A percentile compares a stretch with the other conserved stretches of the same genome.
These are phyloP conservation scores for Skeletonema marinoi DNA, from an alignment of 108 stramenopile species.

Conservation along the genomic window DNA sequence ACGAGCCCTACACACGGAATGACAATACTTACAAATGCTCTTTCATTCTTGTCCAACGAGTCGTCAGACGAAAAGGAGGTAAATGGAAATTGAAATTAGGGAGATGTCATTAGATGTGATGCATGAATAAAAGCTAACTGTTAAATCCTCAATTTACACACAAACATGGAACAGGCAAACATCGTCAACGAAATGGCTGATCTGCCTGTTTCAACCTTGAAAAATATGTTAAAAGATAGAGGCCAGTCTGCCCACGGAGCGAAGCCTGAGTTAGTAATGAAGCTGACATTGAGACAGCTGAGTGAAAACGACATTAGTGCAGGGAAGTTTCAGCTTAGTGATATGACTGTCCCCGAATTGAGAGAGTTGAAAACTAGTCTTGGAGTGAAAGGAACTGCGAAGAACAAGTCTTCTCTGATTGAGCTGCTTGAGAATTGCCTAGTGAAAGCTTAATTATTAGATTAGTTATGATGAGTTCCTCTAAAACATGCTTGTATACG, in stretches of 20 bases:
- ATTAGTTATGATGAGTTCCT: background rate
- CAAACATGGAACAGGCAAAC: slow-evolving; percentile 14
- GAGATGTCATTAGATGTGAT: background rate
- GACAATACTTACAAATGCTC: slow-evolving; percentile 81
- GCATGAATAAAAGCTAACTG: background rate
- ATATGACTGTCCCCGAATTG: slow-evolving; percentile 37
- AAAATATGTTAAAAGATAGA: slow-evolving; percentile 18
- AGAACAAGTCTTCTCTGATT: slow-evolving; percentile 13
- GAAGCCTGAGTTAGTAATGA: slow-evolving; percentile 60
- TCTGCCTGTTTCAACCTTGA: slow-evolving; percentile 32
- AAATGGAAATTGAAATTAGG: slow-evolving; percentile 11
- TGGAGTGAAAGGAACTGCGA: slow-evolving; percentile 30
- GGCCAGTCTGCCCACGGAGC: slow-evolving; percentile 48
- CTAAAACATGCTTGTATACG: background rate
- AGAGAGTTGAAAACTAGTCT: slow-evolving; percentile 44
- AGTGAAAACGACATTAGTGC: slow-evolving; percentile 43
- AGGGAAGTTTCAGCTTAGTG: slow-evolving; percentile 41
- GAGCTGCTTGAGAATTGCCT: slow-evolving; percentile 12
- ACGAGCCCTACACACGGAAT: slow-evolving; percentile 88
- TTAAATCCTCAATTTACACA: slow-evolving; percentile 4
- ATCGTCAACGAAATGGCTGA: slow-evolving; percentile 48
- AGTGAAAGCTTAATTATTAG: background rate
- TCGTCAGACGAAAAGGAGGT: background rate
- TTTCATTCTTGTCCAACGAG: slow-evolving; percentile 47
- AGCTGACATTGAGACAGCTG: slow-evolving; percentile 53